A percentile compares a stretch with the other conserved stretches of the same genome.
Conservation (phyloP, 176 grass and related monocot genomes). For the Oryza officinalis region DNA sequence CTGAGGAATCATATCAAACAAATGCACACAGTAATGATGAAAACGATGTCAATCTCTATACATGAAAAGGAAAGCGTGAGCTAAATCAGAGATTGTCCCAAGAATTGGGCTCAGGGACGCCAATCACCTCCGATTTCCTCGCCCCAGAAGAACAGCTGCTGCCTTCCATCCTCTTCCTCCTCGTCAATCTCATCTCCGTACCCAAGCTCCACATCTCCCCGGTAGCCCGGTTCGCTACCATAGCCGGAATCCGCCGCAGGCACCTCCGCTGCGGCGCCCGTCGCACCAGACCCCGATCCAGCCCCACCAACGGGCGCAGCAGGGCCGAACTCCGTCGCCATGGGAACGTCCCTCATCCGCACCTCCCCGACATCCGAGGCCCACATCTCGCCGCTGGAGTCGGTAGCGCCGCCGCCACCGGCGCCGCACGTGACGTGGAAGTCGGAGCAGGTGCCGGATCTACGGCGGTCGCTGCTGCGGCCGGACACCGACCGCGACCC, state of each 20-base stretch:
- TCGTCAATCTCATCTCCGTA: conserved; percentile 79
- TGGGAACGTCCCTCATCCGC: conserved; percentile 69
- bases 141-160: conserved; percentile 71
- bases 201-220: conserved; percentile 79
- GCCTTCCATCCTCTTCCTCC: conserved; percentile 69
- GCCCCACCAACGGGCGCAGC: conserved; percentile 27
- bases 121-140: conserved; percentile 65
- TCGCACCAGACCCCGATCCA: conserved; percentile 27
- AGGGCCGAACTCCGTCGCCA: conserved; percentile 41
- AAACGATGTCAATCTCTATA: neutral
- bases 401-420: conserved; percentile 64
- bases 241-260: conserved; percentile 66
- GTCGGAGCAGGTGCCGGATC: conserved; percentile 80
- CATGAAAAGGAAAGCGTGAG: neutral
- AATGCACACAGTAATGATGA: neutral
- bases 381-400: conserved; percentile 88
- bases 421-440: conserved; percentile 62
- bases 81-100: conserved; percentile 15
- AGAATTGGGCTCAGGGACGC: conserved; percentile 28
- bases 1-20: neutral
- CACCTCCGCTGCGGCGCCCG: conserved; percentile 34
- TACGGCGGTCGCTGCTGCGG: conserved; percentile 74
- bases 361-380: conserved; percentile 76
- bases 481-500: conserved; percentile 72
- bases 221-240: conserved; percentile 75